Conservation (phyloP, 1,284 basidiomycete species). For the Cutaneotrichosporon sp. region DNA sequence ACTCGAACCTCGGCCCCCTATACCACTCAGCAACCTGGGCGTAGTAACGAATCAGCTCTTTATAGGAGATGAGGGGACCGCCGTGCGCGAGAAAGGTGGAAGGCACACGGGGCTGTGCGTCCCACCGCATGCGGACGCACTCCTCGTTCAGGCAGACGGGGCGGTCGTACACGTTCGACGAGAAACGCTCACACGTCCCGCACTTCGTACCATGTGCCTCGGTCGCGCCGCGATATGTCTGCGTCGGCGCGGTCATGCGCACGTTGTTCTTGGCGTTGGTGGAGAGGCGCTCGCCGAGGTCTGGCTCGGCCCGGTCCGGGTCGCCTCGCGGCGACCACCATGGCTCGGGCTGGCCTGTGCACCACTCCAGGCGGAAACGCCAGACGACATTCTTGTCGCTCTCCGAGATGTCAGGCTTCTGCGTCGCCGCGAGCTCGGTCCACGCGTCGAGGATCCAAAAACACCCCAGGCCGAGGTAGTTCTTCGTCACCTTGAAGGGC, state of each 20-base stretch:
- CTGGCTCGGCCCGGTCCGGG: neutral
- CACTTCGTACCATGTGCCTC: neutral
- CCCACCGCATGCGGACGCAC: conserved; percentile 7
- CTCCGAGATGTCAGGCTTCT: neutral
- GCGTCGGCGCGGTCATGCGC: conserved; percentile 2
- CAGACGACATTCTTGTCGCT: conserved; percentile 27
- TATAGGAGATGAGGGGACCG: neutral
- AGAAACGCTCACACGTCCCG: conserved; percentile 8
- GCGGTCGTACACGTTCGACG: conserved; percentile 19
- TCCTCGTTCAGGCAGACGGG: conserved; percentile 24
- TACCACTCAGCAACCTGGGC: no score
- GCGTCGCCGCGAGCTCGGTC: conserved; percentile 40
- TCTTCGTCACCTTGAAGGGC: conserved; percentile 44
- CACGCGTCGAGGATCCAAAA: conserved; percentile 52
- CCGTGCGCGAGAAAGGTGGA: neutral
- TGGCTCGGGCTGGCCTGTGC: conserved; percentile 31
- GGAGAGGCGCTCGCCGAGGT: neutral
- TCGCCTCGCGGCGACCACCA: conserved; percentile 39
- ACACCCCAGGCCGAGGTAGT: conserved; percentile 49
- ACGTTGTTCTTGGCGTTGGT: neutral
- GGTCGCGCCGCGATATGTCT: neutral
- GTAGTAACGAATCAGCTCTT: no score
- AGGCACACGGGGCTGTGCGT: neutral
- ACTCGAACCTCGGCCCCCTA: conserved; percentile 6
- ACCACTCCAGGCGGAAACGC: conserved; percentile 51